Evolutionary conservation across 768 basidiomycete species (phyloP), one percentile per base, ranked within the genome.

Genomic region (Lentinula sp.): DNA sequence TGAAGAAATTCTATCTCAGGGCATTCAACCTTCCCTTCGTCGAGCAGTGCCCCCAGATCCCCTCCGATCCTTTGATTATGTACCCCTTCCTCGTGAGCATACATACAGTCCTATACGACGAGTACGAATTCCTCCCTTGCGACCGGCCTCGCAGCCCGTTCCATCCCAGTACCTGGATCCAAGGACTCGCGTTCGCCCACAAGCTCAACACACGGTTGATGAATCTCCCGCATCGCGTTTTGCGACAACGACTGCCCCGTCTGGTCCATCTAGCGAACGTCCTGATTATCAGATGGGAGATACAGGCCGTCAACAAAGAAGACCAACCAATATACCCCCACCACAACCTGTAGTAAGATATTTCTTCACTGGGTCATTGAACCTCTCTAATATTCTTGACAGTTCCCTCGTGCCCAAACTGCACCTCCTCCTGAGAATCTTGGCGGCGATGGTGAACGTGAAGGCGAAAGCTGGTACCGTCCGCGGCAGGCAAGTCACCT

Each of bases 1-100:
- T 4, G 81, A 84, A 61, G 84, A 86, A 7, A 77, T 89, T 37
- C 65, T 90, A 31, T 78, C 80, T n/a, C 68, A 82, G 10, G 76
- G 74, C 8, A 73, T 77, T 15, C 71, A 73, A 21, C 70, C 75
- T 1, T 70, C 76, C 5, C 74, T 74, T 15, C 71, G 73, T 6
- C 71, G 73, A 13, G 74, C 81, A 15, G 74, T 79, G 51, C 73
- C 70, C 1, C 81, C 87, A 11, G 87, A 88, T 0, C 70, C 75
- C 4, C 67, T 88, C 5, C 75, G 80, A 0, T 83, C 83, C 0
- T 59, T 59, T 28, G 57, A 59, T 49, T 59, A 59, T 35, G 57
- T 32, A 15, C 57, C 57, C 28, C 37, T 49, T 21, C 57, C 23
- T 37, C 40, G 40, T 18, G 57, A 21, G 15, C 57, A 40, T 5